Evolutionary conservation across 495 filamentous ascomycete genomes (phyloP).

Genomic region (Pyronema omphalodes): DNA sequence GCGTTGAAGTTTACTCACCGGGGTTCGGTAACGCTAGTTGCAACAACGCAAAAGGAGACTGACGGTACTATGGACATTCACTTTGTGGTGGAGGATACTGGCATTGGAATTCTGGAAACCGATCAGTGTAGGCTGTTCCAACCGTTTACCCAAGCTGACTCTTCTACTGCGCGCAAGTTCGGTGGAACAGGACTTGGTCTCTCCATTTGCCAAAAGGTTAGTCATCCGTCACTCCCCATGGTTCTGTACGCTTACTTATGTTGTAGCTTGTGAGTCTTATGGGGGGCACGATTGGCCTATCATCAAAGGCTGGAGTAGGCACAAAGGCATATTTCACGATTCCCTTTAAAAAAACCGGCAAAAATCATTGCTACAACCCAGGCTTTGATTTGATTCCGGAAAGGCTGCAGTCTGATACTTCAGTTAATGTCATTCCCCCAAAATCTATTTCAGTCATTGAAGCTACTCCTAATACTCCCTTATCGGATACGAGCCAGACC

Average conservation of each 20-base stretch:
- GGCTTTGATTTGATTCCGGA: constrained; percentile 38
- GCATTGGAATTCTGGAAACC: constrained; percentile 67
- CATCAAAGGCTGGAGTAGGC: constrained; percentile 39
- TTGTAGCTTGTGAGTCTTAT: constrained; percentile 62
- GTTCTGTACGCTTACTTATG: background rate
- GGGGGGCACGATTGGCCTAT: constrained; percentile 52
- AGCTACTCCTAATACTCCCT: too few relatives aligned
- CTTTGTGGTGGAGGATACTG: constrained; percentile 58
- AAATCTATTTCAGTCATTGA: too few relatives aligned
- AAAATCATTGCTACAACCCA: constrained; percentile 15
- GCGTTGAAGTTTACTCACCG: constrained; percentile 74
- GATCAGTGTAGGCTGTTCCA: constrained; percentile 58
- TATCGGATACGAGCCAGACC: too few relatives aligned
- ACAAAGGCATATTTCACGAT: constrained; percentile 51
- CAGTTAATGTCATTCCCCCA: constrained; percentile 22
- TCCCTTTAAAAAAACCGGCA: constrained; percentile 39
- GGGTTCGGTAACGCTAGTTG: constrained; percentile 43
- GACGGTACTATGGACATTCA: constrained; percentile 32
- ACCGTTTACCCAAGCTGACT: constrained; percentile 71
- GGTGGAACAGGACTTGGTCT: constrained; percentile 69
- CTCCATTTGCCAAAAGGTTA: constrained; percentile 54
- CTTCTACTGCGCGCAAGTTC: constrained; percentile 54
- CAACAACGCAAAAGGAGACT: constrained; percentile 31
- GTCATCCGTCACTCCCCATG: background rate
- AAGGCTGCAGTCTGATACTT: constrained; percentile 42